phyloP scores from a whole-genome alignment of 257 asterid genomes.

The Buddleja alternifolia region DNA sequence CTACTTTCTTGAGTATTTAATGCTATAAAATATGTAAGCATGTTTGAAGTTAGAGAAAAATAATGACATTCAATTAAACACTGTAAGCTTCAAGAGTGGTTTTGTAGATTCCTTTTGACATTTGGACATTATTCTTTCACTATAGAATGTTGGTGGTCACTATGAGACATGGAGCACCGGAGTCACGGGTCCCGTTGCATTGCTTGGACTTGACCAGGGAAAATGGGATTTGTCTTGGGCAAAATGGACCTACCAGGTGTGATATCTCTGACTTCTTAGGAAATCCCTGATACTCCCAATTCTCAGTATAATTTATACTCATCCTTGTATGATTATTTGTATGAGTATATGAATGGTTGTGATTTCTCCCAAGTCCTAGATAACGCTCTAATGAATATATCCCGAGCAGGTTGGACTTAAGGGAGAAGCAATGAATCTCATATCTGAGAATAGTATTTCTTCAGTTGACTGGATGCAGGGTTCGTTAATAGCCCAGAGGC shows the following conservation, averaged over 20 bases:
- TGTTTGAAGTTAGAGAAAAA: background rate
- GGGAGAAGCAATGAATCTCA: constrained; percentile 81
- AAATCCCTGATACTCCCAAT: too few relatives aligned
- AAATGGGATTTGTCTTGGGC: constrained; percentile 77
- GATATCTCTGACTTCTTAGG: background rate
- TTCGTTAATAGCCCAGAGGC: constrained; percentile 71
- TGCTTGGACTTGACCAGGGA: constrained; percentile 80
- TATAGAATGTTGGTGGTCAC: constrained; percentile 77
- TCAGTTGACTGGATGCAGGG: constrained; percentile 83
- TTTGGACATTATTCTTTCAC: constrained; percentile 25
- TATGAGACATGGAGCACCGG: constrained; percentile 82
- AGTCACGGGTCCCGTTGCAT: constrained; percentile 71
- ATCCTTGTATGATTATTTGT: too few relatives aligned
- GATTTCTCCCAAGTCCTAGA: too few relatives aligned
- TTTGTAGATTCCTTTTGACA: constrained; percentile 13
- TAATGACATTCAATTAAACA: background rate
- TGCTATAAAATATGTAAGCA: background rate
- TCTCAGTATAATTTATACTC: too few relatives aligned
- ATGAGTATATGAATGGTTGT: too few relatives aligned
- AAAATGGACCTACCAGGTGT: constrained; percentile 88
- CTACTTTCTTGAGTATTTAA: background rate
- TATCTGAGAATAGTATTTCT: constrained; percentile 57
- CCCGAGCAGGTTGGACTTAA: constrained; percentile 81
- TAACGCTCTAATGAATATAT: constrained; percentile 31
- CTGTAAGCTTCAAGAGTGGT: background rate